Percentiles rank a stretch among this genome's conserved stretches.
These are phyloP conservation scores for Penicillium sp. DNA, from an alignment of 2,329 filamentous ascomycete species.

Conservation along the genomic window DNA sequence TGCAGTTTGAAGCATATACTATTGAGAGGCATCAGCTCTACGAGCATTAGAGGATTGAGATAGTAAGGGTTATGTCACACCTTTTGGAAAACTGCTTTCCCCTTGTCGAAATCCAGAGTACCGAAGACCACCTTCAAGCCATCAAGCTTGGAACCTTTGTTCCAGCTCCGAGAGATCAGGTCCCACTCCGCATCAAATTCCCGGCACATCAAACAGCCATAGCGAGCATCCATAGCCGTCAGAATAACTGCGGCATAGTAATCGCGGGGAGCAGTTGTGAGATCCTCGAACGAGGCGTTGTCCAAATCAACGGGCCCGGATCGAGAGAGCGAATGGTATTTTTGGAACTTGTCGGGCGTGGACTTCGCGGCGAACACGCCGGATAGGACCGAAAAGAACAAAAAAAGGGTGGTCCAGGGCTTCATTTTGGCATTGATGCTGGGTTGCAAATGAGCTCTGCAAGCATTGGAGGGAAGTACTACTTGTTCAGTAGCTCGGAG, in stretches of 20 bases:
- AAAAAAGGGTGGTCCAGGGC: slow-evolving; percentile 34
- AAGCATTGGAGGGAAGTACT: slow-evolving; percentile 1
- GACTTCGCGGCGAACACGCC: slow-evolving; percentile 53
- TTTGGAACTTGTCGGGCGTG: slow-evolving; percentile 65
- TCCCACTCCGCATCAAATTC: slow-evolving; percentile 97
- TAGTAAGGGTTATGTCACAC: slow-evolving; percentile 52
- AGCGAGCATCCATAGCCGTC: slow-evolving; percentile 81
- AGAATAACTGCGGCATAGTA: slow-evolving; percentile 81
- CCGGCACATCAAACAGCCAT: slow-evolving; percentile 80
- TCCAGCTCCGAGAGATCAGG: slow-evolving; percentile 81
- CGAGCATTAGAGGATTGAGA: neutral
- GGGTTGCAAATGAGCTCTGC: slow-evolving; percentile 4
- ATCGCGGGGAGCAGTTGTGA: slow-evolving; percentile 77
- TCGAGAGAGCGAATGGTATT: slow-evolving; percentile 69
- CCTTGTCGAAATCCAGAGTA: slow-evolving; percentile 84
- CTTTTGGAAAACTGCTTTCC: slow-evolving; percentile 81
- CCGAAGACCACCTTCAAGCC: slow-evolving; percentile 67
- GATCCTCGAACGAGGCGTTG: slow-evolving; percentile 71
- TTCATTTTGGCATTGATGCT: slow-evolving; percentile 33
- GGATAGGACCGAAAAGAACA: slow-evolving; percentile 39
- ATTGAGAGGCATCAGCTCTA: slow-evolving; percentile 4
- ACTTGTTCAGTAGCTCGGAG: neutral
- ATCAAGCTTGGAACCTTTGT: slow-evolving; percentile 69
- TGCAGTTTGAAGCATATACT: slow-evolving; percentile 93
- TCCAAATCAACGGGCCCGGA: slow-evolving; percentile 73